Evolutionary conservation across 805 yeast species (phyloP), one percentile per base, ranked within the genome.

Genomic region (Lipomyces oligophaga): DNA sequence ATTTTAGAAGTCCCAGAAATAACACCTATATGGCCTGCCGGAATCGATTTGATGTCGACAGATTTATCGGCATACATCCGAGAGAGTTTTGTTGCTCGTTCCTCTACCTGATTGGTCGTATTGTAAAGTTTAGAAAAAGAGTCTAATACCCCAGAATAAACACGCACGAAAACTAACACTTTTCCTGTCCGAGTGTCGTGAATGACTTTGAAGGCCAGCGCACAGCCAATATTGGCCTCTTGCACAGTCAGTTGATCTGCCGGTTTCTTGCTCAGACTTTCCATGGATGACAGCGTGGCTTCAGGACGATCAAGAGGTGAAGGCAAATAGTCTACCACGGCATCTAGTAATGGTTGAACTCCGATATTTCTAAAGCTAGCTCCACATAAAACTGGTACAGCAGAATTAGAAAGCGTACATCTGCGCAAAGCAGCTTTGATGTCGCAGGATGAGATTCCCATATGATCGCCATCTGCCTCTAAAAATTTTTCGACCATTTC

Each of bases 341-440:
- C 89, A 65, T 90, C 97, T 66, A 93, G 67, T 39, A 93, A 68
- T 1, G 97, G 96, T 63, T 93, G 97, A 2, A 93, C 95, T 21
- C 98, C 98, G 37, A 90, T 84, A 63, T 90, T 90, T 56, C 74
- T 77, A 67, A 90, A 93, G 44, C 96, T 84, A 1, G 97, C 85
- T 10, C 98, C 98, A 65, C 97, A 88, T 30, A 89, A 67, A 0
- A 93, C 85, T 0, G 98, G 97, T 0, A 82, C 76, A 1, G 85
- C 72, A 31, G 68, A 64, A 38, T 76, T 74, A 0, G 64, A 63
- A 5, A 86, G 54, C 0, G 96, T 85, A 2, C 84, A 79, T 20
- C 67, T 68, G 41, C 85, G 70, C 5, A 93, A 72, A 0, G 95
- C 82, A 13, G 61, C 58, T 34, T 73, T 76, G n/a, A 93, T 66